Base-by-base conservation (phyloP, 1,139 yeast genomes). In the Kodamaea anthophila region DNA sequence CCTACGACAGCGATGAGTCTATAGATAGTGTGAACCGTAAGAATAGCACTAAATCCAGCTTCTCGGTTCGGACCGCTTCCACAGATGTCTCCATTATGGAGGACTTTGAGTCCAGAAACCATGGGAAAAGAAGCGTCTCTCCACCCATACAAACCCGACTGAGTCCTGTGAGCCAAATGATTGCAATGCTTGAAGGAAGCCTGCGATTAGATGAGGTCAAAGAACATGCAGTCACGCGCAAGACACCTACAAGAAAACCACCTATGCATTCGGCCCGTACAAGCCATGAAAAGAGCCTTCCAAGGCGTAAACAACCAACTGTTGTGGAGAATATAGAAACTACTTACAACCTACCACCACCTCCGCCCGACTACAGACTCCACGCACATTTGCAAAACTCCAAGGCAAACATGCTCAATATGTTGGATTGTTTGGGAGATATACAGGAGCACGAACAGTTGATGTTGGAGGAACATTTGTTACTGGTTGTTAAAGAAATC, bases 31-130 rank as follows among this genome's bases (percentile, higher is more conserved):
- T 24, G 15, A 13, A 29, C 16, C 25, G 34, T n/a, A 35, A 39
- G 23, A 29, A 39, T 26, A 41, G 45, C 20, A 40, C 45, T 14
- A 39, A 37, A 26, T 39, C 44, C 4, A 36, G 32, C 22, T 21
- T 28, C 18, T 31, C 39, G 7, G 23, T 36, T 4, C 31, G 30
- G 12, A 30, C 43, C 5, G 33, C 22, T 5, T 25, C 22, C 13
- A 34, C 43, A 6, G 36, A 28, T 3, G 28, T 31, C 9, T 31
- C 37, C 5, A 18, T 24, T 5, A 19, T 19, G 21, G 21, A 19
- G 10, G 21, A 19, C 10, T 19, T 8, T n/a, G n/a, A n/a, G n/a
- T n/a, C n/a, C n/a, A n/a, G n/a, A n/a, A n/a, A n/a, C n/a, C n/a
- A n/a, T n/a, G n/a, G n/a, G n/a, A n/a, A n/a, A n/a, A n/a, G n/a